Evolutionary conservation across 768 basidiomycete genomes (phyloP).

Genomic region (Collybia nuda): DNA sequence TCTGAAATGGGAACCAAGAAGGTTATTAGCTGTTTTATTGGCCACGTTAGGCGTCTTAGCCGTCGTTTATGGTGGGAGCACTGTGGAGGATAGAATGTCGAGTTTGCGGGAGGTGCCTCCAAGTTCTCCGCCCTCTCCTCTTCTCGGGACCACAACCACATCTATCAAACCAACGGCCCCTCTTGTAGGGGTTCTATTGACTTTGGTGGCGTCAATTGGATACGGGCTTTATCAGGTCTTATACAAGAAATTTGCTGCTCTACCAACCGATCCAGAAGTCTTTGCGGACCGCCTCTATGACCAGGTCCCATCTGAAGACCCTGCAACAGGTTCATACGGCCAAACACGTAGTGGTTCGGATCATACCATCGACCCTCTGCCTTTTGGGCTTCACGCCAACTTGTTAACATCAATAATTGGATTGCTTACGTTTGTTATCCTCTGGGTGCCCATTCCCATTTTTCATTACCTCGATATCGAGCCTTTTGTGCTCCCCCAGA

Average conservation of each 20-base stretch:
- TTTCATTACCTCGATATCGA: slow-evolving; percentile 69
- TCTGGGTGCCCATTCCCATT: slow-evolving; percentile 81
- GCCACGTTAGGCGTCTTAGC: slow-evolving; percentile 80
- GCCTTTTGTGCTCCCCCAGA: slow-evolving; percentile 62
- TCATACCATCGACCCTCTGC: slow-evolving; percentile 53
- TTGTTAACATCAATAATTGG: slow-evolving; percentile 81
- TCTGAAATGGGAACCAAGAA: slow-evolving; percentile 60
- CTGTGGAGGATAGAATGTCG: slow-evolving; percentile 15
- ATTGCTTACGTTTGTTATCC: slow-evolving; percentile 62
- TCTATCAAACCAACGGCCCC: slow-evolving; percentile 45
- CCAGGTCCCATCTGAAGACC: slow-evolving; percentile 36
- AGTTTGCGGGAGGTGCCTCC: slow-evolving; percentile 9
- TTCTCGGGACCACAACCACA: slow-evolving; percentile 7
- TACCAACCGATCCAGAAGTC: slow-evolving; percentile 63
- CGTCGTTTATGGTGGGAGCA: slow-evolving; percentile 79
- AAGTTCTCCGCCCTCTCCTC: no score
- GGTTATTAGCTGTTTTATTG: slow-evolving; percentile 69
- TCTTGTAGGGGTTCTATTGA: slow-evolving; percentile 71
- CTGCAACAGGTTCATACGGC: slow-evolving; percentile 9
- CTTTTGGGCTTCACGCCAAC: slow-evolving; percentile 86
- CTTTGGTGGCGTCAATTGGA: slow-evolving; percentile 66
- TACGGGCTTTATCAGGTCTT: slow-evolving; percentile 83
- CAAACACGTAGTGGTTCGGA: slow-evolving; percentile 10
- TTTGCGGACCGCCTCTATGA: slow-evolving; percentile 37
- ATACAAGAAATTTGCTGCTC: slow-evolving; percentile 77